Base-by-base conservation (phyloP, 345 rosid genomes). In the Eucalyptus paniculata region DNA sequence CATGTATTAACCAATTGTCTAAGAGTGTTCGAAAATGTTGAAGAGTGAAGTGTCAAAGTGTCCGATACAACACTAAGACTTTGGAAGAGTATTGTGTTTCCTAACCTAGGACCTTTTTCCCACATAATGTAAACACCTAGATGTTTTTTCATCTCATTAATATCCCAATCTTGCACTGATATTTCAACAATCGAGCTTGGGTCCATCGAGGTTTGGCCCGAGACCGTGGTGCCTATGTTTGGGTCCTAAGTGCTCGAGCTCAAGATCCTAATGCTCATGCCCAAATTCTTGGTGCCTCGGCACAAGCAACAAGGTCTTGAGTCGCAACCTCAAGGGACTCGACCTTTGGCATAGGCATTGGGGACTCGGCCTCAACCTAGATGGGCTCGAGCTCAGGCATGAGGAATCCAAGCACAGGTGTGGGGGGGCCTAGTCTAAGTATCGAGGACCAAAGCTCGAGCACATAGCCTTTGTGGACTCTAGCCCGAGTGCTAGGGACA, bases 21-120 rank as follows among this genome's bases (percentile, higher is more conserved):
- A 0, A 53, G 58, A 53, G 2, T 19, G 0, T 53, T 0, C 10
- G 4, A 53, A 1, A 53, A 0, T 19, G 24, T 19, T 1, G 24
- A 53, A 53, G 47, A 44, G 47, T 44, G 47, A 8, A 44, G 10
- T 44, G 0, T 53, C 1, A 0, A 19, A 19, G 2, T 19, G 5
- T 53, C 10, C 10, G 1, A 18, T 18, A 51, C 1, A 2, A 18
- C 4, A 51, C 2, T 3, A 7, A 51, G 23, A 0, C 9, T 51
- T 51, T 51, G 1, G 23, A 51, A 51, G 4, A 51, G 23, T 18
- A 8, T 51, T 51, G 56, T 51, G 9, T 0, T 51, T 18, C 9
- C 2, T 51, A 51, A 8, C 4, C 4, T 0, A 1, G 56, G 23
- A n/a, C 2, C 60, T 12, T 23, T 56, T 56, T 56, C 60, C 28